Evolutionary conservation across 352 stramenopile species (phyloP).

Genomic region (Phytophthora cajani): DNA sequence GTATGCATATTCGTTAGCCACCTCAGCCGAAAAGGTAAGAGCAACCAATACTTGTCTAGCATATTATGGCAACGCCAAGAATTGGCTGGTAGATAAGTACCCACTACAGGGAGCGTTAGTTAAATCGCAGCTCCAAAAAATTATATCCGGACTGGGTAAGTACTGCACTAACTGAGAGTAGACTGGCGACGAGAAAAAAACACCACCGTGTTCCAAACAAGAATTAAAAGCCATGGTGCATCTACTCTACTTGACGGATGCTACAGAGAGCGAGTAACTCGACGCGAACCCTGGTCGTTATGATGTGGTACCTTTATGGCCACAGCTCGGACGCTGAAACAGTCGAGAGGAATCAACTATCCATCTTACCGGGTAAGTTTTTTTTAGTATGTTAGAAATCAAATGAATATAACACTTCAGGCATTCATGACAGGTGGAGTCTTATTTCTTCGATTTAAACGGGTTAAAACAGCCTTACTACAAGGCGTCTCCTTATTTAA

Average conservation of each 20-base stretch:
- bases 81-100: not conserved
- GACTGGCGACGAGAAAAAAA: not conserved
- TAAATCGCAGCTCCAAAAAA: not conserved
- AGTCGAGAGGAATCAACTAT: constrained; percentile 12
- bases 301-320: no score
- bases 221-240: not conserved
- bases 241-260: not conserved
- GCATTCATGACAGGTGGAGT: constrained; percentile 3
- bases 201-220: not conserved
- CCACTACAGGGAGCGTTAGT: not conserved
- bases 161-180: not conserved
- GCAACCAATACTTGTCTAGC: not conserved
- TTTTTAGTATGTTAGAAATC: not conserved
- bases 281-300: no score
- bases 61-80: not conserved
- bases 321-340: no score
- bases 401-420: not conserved
- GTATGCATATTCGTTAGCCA: not conserved
- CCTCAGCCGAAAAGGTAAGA: not conserved
- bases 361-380: constrained; percentile 9
- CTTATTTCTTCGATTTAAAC: constrained; percentile 23
- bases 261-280: no score
- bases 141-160: not conserved
- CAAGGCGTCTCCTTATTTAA: not conserved
- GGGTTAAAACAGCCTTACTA: constrained; percentile 1